Conservation (phyloP, 306 rosid genomes). For the Luffa acutangula region DNA sequence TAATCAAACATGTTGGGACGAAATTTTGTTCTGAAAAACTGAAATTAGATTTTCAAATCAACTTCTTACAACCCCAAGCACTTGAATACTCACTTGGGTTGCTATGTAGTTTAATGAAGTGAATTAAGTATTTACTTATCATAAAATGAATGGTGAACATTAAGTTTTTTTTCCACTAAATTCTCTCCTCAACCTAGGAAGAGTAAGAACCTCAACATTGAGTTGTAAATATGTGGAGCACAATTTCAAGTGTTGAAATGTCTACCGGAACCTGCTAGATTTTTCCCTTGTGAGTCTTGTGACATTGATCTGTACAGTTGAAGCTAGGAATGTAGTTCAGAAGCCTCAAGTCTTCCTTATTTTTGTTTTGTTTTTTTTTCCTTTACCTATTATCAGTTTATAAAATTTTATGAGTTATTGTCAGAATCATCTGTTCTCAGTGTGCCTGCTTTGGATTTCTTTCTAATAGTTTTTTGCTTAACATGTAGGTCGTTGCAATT, state of each 20-base stretch:
- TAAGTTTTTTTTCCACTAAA: background rate
- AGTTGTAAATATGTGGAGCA: background rate
- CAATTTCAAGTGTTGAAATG: background rate
- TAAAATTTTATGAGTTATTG: background rate
- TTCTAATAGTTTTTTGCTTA: background rate
- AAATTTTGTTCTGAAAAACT: background rate
- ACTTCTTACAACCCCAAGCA: background rate
- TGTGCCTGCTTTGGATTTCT: background rate
- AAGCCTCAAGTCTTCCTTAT: background rate
- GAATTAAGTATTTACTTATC: background rate
- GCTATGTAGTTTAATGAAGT: background rate
- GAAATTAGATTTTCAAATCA: background rate
- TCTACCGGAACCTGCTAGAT: background rate
- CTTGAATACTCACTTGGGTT: background rate
- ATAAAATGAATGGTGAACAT: background rate
- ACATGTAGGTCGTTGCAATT: constrained; percentile 75
- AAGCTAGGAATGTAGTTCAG: background rate
- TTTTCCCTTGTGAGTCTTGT: background rate
- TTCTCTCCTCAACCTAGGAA: background rate
- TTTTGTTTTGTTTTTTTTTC: background rate
- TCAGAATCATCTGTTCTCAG: background rate
- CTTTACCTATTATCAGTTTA: background rate
- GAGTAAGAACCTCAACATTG: background rate
- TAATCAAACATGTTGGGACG: background rate
- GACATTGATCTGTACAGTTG: background rate